A percentile compares a stretch with the other conserved stretches of the same genome.
These are phyloP conservation scores for Fusarium cyanostomum DNA, from an alignment of 2,329 filamentous ascomycete species.

Conservation along the genomic window DNA sequence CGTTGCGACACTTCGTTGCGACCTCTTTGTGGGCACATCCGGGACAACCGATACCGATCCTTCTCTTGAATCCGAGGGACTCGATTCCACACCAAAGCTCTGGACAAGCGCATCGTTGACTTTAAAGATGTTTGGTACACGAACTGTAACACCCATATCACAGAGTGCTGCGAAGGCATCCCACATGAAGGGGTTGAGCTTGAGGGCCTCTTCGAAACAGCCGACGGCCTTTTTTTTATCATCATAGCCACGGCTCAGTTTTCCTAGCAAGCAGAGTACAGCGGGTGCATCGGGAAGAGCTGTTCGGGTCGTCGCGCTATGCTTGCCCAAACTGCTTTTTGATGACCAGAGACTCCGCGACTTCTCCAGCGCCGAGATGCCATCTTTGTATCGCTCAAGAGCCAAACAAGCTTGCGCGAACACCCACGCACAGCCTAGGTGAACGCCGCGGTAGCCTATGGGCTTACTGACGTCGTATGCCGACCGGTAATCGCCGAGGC, in stretches of 20 bases:
- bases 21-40: slow-evolving; percentile 55
- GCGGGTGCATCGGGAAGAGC: slow-evolving; percentile 84
- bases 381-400: slow-evolving; percentile 81
- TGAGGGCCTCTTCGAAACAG: slow-evolving; percentile 88
- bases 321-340: slow-evolving; percentile 82
- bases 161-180: slow-evolving; percentile 92
- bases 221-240: slow-evolving; percentile 84
- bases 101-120: slow-evolving; percentile 66
- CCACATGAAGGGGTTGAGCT: slow-evolving; percentile 96
- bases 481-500: slow-evolving; percentile 82
- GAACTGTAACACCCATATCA: slow-evolving; percentile 84
- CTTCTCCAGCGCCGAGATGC: slow-evolving; percentile 85
- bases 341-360: slow-evolving; percentile 78
- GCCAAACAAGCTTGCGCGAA: slow-evolving; percentile 90
- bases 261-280: slow-evolving; percentile 84
- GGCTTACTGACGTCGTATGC: slow-evolving; percentile 85
- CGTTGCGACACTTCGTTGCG: slow-evolving; percentile 50
- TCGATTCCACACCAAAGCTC: slow-evolving; percentile 54
- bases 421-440: slow-evolving; percentile 89
- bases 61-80: slow-evolving; percentile 50
- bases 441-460: slow-evolving; percentile 73
- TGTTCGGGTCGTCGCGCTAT: slow-evolving; percentile 78
- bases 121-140: slow-evolving; percentile 87
- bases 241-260: slow-evolving; percentile 85
- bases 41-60: slow-evolving; percentile 46